A percentile compares a stretch with the other conserved stretches of the same genome.
These are phyloP conservation scores for Saccharomycopsis phalli DNA, from an alignment of 1,139 yeast species.

Conservation along the genomic window DNA sequence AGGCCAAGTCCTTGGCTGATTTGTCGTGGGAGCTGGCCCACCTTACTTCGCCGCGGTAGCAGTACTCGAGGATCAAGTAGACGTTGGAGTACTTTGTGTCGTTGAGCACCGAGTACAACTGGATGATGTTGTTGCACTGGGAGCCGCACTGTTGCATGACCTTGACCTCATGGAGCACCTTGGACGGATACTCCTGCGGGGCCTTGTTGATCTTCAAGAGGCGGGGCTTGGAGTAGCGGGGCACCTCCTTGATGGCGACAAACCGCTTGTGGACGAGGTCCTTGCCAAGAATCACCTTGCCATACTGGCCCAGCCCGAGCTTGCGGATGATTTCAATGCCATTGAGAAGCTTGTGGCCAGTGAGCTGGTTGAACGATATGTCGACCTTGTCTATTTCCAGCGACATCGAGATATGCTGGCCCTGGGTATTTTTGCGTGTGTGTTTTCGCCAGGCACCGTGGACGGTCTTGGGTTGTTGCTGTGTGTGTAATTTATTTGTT, in stretches of 20 bases:
- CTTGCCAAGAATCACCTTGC: constrained; percentile 57
- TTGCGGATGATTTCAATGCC: constrained; percentile 53
- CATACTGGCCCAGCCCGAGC: constrained; percentile 62
- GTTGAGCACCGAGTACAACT: constrained; percentile 39
- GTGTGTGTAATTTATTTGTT: no score
- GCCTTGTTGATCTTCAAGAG: constrained; percentile 22
- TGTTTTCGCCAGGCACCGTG: no score
- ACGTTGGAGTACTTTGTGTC: constrained; percentile 43
- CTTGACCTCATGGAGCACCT: constrained; percentile 40
- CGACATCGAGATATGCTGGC: no score
- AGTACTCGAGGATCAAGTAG: constrained; percentile 41
- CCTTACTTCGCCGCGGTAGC: constrained; percentile 38
- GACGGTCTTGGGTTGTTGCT: no score
- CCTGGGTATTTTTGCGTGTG: no score
- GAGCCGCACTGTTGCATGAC: constrained; percentile 41
- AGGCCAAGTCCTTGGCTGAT: constrained; percentile 28
- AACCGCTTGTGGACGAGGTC: constrained; percentile 40
- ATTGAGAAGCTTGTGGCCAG: constrained; percentile 31
- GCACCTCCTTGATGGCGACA: constrained; percentile 60
- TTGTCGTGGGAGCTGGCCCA: constrained; percentile 16
- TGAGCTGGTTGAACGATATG: constrained; percentile 16
- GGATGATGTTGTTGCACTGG: constrained; percentile 42
- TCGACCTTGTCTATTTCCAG: constrained; percentile 17
- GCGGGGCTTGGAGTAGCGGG: constrained; percentile 40
- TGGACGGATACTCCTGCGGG: constrained; percentile 23